Conservation (phyloP, 257 asterid species). For the Lycium barbarum region DNA sequence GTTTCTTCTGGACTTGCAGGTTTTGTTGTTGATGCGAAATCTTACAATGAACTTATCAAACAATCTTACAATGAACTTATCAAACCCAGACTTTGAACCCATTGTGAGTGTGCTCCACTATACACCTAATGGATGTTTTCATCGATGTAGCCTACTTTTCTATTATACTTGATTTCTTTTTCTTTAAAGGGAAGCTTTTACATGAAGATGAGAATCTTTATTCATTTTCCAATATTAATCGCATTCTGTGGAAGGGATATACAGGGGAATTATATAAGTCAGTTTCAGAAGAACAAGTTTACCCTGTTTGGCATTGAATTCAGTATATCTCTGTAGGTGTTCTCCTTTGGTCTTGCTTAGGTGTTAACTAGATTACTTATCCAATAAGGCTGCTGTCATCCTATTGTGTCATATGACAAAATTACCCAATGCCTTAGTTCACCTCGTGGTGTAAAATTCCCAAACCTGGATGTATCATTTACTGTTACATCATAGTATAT, state of each 20-base stretch:
- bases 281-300: not conserved
- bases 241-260: not conserved
- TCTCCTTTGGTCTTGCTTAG: not conserved
- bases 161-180: not conserved
- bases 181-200: not conserved
- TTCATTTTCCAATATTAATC: not conserved
- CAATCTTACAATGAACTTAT: slow-evolving; percentile 84
- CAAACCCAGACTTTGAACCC: slow-evolving; percentile 87
- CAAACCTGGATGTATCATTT: not conserved
- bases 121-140: not conserved
- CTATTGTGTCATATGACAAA: not conserved
- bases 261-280: not conserved
- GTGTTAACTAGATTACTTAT: not conserved
- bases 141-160: not conserved
- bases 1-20: slow-evolving; percentile 61
- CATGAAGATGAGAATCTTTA: not conserved
- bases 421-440: not conserved
- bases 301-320: not conserved
- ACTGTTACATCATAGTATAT: not conserved
- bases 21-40: slow-evolving; percentile 82
- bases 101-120: slow-evolving; percentile 60
- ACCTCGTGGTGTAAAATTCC: not conserved
- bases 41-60: slow-evolving; percentile 83
- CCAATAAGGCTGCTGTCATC: not conserved
- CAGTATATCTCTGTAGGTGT: not conserved